Evolutionary conservation across 306 rosid genomes (phyloP).

Genomic region (Cicer pinnatifidum): DNA sequence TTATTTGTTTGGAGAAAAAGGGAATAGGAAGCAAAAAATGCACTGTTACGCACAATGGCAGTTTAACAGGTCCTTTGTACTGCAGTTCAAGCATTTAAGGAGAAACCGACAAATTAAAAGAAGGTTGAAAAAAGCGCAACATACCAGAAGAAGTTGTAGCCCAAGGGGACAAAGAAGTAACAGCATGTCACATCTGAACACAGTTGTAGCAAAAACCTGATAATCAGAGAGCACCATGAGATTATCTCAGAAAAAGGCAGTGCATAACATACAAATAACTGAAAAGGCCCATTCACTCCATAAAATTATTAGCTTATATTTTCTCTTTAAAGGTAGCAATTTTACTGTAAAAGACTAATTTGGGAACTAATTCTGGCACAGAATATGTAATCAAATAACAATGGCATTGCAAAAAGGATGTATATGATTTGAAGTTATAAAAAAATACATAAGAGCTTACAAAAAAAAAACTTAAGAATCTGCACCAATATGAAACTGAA

Average conservation of each 20-base stretch:
- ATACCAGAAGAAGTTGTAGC: constrained; percentile 79
- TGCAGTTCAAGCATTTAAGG: constrained; percentile 31
- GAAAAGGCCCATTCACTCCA: neutral
- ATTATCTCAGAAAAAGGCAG: constrained; percentile 32
- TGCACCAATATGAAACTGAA: constrained; percentile 29
- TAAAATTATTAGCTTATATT: neutral
- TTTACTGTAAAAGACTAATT: constrained; percentile 10
- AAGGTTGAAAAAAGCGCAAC: constrained; percentile 34
- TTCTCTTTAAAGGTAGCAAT: constrained; percentile 12
- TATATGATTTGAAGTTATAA: neutral
- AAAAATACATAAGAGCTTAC: neutral
- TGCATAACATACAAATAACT: constrained; percentile 1
- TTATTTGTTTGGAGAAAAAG: constrained; percentile 11
- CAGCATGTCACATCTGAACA: constrained; percentile 87
- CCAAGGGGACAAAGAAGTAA: constrained; percentile 85
- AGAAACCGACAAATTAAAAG: constrained; percentile 5
- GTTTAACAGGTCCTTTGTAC: constrained; percentile 10
- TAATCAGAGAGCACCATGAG: constrained; percentile 39
- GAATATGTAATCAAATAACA: constrained; percentile 25
- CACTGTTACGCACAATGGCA: constrained; percentile 8
- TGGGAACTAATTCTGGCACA: neutral
- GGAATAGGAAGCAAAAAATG: neutral
- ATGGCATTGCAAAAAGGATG: constrained; percentile 28
- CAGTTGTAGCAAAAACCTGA: constrained; percentile 84
- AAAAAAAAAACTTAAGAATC: neutral